Percentiles rank a stretch among this genome's conserved stretches.
Conservation (phyloP, 345 rosid species). For the Citrus trifoliata region DNA sequence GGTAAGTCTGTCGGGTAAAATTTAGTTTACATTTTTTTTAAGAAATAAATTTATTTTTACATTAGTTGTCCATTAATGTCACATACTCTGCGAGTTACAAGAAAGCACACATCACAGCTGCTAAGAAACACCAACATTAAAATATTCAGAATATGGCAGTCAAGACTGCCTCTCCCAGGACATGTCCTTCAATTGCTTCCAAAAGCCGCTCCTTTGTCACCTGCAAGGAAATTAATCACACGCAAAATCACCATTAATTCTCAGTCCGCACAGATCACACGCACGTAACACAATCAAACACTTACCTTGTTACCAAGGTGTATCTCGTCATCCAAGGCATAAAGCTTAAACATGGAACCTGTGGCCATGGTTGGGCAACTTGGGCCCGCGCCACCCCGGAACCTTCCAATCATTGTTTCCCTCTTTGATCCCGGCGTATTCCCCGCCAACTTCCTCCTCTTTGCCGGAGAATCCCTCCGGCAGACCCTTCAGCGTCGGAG, state of each 20-base stretch:
- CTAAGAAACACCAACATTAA: too few relatives aligned
- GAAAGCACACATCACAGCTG: too few relatives aligned
- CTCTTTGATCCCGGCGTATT: constrained; percentile 46
- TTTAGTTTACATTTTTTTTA: too few relatives aligned
- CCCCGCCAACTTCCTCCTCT: constrained; percentile 40
- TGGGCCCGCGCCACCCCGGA: constrained; percentile 77
- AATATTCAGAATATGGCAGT: constrained; percentile 36
- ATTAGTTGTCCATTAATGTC: too few relatives aligned
- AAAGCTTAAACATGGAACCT: constrained; percentile 69
- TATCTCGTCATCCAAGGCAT: constrained; percentile 55
- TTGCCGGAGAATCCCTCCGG: constrained; percentile 74
- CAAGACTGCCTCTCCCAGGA: constrained; percentile 62
- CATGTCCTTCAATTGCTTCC: constrained; percentile 66
- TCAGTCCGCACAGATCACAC: neutral
- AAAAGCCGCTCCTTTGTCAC: constrained; percentile 72
- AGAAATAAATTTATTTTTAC: too few relatives aligned
- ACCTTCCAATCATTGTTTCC: constrained; percentile 70
- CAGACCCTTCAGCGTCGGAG: constrained; percentile 55
- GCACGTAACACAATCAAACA: neutral
- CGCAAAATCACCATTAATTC: too few relatives aligned
- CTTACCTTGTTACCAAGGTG: constrained; percentile 60
- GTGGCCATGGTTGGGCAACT: constrained; percentile 55
- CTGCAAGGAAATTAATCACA: constrained; percentile 22
- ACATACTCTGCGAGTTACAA: too few relatives aligned
- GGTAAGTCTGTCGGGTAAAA: too few relatives aligned